Percentiles rank a stretch among this genome's conserved stretches.
These are phyloP conservation scores for Paratinospora sagittata DNA, from an alignment of 164 flowering plant species.

Conservation along the genomic window DNA sequence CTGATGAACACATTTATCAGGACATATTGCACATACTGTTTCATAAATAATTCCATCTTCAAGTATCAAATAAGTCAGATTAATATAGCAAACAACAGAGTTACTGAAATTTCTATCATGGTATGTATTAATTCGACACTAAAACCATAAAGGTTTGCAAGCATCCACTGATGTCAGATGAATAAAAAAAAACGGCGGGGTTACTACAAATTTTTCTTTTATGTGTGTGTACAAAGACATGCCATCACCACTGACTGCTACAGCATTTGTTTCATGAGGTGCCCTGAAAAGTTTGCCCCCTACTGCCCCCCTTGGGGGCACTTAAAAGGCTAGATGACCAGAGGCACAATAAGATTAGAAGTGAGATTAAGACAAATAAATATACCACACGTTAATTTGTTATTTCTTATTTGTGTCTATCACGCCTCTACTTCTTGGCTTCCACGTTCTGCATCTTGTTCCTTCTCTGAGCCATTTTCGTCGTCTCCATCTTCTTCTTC, in stretches of 20 bases:
- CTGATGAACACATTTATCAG: too few relatives aligned
- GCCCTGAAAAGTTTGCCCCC: background rate
- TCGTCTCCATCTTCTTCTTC: slow-evolving; percentile 66
- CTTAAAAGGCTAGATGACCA: background rate
- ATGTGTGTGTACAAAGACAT: background rate
- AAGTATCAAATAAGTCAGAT: too few relatives aligned
- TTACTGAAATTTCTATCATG: too few relatives aligned
- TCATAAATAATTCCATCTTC: too few relatives aligned
- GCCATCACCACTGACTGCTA: background rate
- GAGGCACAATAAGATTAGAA: background rate
- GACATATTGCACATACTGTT: too few relatives aligned
- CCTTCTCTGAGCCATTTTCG: slow-evolving; percentile 18
- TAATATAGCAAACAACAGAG: too few relatives aligned
- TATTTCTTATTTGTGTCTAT: background rate
- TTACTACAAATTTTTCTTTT: background rate
- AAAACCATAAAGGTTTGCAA: too few relatives aligned
- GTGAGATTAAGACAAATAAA: background rate
- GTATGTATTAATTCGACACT: too few relatives aligned
- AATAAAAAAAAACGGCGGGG: background rate
- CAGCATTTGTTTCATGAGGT: background rate
- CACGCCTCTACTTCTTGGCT: slow-evolving; percentile 14
- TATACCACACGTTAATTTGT: background rate
- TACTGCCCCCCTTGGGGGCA: background rate
- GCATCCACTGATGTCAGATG: slow-evolving; percentile 1
- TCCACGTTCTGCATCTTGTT: slow-evolving; percentile 16